phyloP scores from a whole-genome alignment of 108 stramenopile species.

The Epithemia pelagica region DNA sequence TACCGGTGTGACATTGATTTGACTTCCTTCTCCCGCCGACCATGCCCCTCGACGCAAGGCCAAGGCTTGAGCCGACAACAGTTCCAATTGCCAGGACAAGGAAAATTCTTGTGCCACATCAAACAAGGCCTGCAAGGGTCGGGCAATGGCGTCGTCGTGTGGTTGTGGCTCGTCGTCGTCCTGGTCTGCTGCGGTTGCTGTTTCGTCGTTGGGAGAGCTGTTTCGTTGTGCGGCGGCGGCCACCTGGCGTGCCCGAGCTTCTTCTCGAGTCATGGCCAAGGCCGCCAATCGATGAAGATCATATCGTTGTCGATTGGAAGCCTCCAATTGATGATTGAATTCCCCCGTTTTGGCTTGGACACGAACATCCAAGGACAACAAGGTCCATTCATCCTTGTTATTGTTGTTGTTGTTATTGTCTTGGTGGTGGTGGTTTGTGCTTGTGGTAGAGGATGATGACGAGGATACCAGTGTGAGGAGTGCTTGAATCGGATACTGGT shows the following conservation, averaged over 20 bases:
- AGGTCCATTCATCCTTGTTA: slow-evolving; percentile 51
- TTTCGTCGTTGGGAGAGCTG: background rate
- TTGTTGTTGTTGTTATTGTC: slow-evolving; percentile 2
- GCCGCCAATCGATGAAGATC: slow-evolving; percentile 81
- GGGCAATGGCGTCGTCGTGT: slow-evolving; percentile 20
- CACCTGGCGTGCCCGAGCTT: slow-evolving; percentile 20
- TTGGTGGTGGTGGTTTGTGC: background rate
- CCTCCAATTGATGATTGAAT: slow-evolving; percentile 77
- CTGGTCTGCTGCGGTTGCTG: slow-evolving; percentile 12
- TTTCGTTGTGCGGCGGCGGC: slow-evolving; percentile 10
- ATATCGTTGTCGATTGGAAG: slow-evolving; percentile 73
- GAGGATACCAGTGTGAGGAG: slow-evolving; percentile 62
- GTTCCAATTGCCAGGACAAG: slow-evolving; percentile 76
- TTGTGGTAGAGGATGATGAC: background rate
- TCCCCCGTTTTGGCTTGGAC: slow-evolving; percentile 81
- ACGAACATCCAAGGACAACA: slow-evolving; percentile 60
- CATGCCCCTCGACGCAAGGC: slow-evolving; percentile 71
- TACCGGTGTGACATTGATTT: slow-evolving; percentile 69
- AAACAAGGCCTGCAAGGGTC: slow-evolving; percentile 67
- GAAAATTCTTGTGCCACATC: slow-evolving; percentile 74
- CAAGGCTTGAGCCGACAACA: slow-evolving; percentile 77
- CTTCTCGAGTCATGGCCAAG: slow-evolving; percentile 66
- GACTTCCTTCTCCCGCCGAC: slow-evolving; percentile 14
- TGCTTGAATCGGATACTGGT: slow-evolving; percentile 74
- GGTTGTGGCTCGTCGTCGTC: background rate